Evolutionary conservation across 306 rosid species (phyloP).

Genomic region (Ceratonia siliqua): DNA sequence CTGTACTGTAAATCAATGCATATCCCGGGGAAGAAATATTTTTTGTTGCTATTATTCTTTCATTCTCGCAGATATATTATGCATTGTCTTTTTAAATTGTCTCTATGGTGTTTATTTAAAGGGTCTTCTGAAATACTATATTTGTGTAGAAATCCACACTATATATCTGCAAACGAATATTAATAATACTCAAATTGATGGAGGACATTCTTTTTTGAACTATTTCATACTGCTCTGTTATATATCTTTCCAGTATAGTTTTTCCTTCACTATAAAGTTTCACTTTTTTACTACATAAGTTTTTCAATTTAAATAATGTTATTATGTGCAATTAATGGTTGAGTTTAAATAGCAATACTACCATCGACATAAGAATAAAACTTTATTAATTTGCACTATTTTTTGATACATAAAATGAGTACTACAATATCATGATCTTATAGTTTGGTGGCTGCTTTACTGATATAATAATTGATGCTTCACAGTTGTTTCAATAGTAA

Average conservation of each 20-base stretch:
- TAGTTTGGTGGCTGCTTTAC: not conserved
- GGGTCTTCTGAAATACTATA: not conserved
- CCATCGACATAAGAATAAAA: not conserved
- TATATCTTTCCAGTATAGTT: not conserved
- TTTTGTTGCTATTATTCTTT: not conserved
- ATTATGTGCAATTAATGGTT: not conserved
- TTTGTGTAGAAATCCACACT: not conserved
- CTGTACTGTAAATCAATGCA: not conserved
- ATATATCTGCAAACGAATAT: constrained; percentile 4
- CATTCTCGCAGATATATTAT: constrained; percentile 1
- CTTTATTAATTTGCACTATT: not conserved
- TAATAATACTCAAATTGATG: not conserved
- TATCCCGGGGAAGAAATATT: not conserved
- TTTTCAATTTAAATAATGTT: not conserved
- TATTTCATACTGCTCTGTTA: not conserved
- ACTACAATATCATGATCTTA: not conserved
- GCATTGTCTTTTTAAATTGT: not conserved
- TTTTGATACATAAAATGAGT: not conserved
- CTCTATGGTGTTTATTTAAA: not conserved
- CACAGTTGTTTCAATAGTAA: not conserved
- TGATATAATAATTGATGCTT: not conserved
- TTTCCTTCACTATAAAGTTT: not conserved
- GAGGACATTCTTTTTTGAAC: constrained; percentile 2
- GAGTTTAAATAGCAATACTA: not conserved
- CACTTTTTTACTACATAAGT: not conserved